Conservation (phyloP, 768 basidiomycete genomes). For the Fomitopsis pulvina region DNA sequence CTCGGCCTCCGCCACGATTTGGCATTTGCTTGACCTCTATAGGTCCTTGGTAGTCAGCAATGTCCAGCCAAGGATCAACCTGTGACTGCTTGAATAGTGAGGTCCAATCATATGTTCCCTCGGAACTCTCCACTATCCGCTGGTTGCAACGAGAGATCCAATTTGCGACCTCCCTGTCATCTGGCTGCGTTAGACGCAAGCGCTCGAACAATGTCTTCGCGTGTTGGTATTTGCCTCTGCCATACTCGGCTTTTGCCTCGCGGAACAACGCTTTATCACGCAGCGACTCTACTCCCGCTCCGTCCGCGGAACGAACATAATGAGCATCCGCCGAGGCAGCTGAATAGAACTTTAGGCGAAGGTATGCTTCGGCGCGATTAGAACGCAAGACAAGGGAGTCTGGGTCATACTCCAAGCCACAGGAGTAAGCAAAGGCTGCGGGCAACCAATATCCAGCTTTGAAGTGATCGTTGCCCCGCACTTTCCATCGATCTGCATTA, state of each 20-base stretch:
- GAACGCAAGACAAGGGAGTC: constrained; percentile 15
- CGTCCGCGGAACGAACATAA: background rate
- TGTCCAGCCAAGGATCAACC: constrained; percentile 6
- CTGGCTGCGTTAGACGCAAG: background rate
- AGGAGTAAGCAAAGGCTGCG: constrained; percentile 23
- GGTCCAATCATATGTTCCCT: constrained; percentile 21
- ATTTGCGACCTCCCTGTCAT: constrained; percentile 3
- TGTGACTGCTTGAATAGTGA: constrained; percentile 13
- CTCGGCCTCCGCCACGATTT: constrained; percentile 21
- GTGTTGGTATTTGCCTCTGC: constrained; percentile 10
- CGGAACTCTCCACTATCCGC: constrained; percentile 16
- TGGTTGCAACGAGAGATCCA: constrained; percentile 16
- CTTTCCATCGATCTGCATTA: constrained; percentile 16
- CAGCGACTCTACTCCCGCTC: constrained; percentile 9
- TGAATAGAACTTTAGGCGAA: constrained; percentile 18
- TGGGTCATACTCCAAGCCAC: constrained; percentile 15
- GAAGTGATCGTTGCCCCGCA: constrained; percentile 20
- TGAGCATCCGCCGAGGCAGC: constrained; percentile 21
- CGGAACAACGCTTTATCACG: constrained; percentile 21
- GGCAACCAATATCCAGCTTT: constrained; percentile 16
- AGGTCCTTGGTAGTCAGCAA: constrained; percentile 20
- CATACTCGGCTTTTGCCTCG: constrained; percentile 20
- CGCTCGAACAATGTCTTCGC: constrained; percentile 12
- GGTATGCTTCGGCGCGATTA: constrained; percentile 23
- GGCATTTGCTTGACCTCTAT: constrained; percentile 12